phyloP scores from a whole-genome alignment of 306 rosid genomes.

The Erythrophleum fordii region DNA sequence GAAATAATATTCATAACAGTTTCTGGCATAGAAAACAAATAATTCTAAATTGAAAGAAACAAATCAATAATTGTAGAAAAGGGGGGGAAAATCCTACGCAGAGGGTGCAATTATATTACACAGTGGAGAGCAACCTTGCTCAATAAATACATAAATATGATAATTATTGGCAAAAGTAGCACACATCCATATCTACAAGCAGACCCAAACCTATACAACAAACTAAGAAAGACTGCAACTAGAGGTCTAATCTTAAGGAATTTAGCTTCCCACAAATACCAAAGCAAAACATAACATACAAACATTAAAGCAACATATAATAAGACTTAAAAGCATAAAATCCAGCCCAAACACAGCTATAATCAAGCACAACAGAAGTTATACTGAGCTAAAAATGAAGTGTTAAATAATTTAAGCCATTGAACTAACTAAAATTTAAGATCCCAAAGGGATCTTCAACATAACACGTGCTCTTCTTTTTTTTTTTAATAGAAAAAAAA shows the following conservation, averaged over 20 bases:
- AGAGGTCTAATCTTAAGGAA: constrained; percentile 23
- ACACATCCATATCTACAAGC: neutral
- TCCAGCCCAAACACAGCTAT: neutral
- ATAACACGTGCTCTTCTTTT: neutral
- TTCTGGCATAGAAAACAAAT: constrained; percentile 23
- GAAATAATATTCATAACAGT: neutral
- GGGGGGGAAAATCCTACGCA: neutral
- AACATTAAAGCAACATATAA: constrained; percentile 29
- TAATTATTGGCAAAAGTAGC: neutral
- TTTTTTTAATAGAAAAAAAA: neutral
- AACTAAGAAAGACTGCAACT: neutral
- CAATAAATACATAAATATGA: neutral
- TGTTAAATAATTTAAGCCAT: neutral
- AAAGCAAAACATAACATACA: constrained; percentile 12
- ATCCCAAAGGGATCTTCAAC: constrained; percentile 24
- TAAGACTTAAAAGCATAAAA: constrained; percentile 9
- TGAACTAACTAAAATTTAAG: constrained; percentile 21
- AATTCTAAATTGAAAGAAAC: constrained; percentile 20
- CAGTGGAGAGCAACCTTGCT: constrained; percentile 6
- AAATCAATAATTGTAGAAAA: neutral
- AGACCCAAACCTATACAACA: constrained; percentile 4
- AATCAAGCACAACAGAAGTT: neutral
- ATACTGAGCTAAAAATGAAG: neutral
- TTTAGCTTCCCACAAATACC: constrained; percentile 12
- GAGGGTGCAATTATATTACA: neutral